Base-by-base conservation (phyloP, 1,284 basidiomycete species). In the Pisolithus thermaeus region DNA sequence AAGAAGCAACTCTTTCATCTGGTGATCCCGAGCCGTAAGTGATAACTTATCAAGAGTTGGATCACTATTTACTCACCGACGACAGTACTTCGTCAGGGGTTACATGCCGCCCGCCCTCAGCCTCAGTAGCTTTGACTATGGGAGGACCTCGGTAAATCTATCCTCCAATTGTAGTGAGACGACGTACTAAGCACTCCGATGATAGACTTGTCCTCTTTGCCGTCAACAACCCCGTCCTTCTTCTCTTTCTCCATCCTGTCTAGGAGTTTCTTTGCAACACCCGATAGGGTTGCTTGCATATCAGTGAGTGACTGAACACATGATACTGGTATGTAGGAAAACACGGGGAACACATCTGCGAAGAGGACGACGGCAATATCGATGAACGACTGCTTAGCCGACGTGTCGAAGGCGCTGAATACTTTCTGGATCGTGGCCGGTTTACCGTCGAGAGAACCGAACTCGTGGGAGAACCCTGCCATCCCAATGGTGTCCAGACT, bases 401-500 rank as follows among this genome's bases (percentile, higher is more conserved):
- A 53, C 35, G 47, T 51, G 14, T 65, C 68, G 58, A 79, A 72
- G 3, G 70, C 63, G 16, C 79, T 72, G 48, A 83, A 79, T 3
- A 73, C 66, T 1, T 72, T 67, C 1, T 71, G 67, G 1, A 81
- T 72, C 1, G 68, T 53, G 0, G 77, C 71, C 20, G 64, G 58
- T 54, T 77, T 66, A 4, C 80, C 80, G n/a, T 74, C 68, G 16
- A 83, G 68, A 6, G 77, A 68, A 4, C 70, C 73, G 56, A 84
- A 83, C 58, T 83, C 30, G 5, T 32, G 30, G 30, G 30, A 32
- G 30, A 32, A 32, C 9, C 30, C 30, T 32, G 30, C 30, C 75
- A 57, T 83, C 77, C 80, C 80, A 46, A 81, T 73, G 3, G 73
- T 75, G 61, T 84, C 79, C 6, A 83, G 70, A 7, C 79, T 80